phyloP scores from a whole-genome alignment of 2,329 filamentous ascomycete species.

The Calonectria crousiana region DNA sequence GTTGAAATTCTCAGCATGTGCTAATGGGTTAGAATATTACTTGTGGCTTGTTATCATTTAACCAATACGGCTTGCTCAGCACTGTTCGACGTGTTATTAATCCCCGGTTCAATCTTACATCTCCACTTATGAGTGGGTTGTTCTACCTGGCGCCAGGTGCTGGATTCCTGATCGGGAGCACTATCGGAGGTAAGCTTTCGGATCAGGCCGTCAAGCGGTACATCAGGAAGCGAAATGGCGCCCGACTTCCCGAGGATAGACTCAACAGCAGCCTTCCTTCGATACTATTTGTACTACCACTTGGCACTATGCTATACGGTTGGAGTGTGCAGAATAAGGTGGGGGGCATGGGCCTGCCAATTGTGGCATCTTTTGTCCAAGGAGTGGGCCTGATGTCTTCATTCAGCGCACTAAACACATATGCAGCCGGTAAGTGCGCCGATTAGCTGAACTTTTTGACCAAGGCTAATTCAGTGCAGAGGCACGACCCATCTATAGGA shows the following conservation, averaged over 20 bases:
- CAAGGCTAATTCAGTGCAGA: slow-evolving; percentile 27
- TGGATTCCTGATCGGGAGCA: slow-evolving; percentile 74
- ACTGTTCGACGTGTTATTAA: slow-evolving; percentile 77
- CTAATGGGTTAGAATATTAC: slow-evolving; percentile 37
- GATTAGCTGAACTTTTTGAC: fast-evolving
- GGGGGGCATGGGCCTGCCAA: slow-evolving; percentile 50
- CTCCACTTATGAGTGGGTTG: slow-evolving; percentile 72
- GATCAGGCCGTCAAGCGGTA: slow-evolving; percentile 55
- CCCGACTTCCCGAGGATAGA: slow-evolving; percentile 48
- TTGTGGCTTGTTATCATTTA: slow-evolving; percentile 41
- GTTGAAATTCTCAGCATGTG: fast-evolving
- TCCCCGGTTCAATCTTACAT: slow-evolving; percentile 74
- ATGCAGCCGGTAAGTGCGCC: slow-evolving; percentile 49
- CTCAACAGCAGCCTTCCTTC: slow-evolving; percentile 47
- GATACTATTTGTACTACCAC: slow-evolving; percentile 48
- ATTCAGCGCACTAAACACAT: slow-evolving; percentile 55
- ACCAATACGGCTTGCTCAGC: slow-evolving; percentile 67
- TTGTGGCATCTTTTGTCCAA: slow-evolving; percentile 48
- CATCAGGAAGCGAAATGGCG: slow-evolving; percentile 51
- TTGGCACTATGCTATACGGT: slow-evolving; percentile 49
- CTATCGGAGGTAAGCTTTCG: slow-evolving; percentile 69
- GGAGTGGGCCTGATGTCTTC: slow-evolving; percentile 52
- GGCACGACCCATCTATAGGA: slow-evolving; percentile 37
- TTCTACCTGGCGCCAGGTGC: slow-evolving; percentile 78
- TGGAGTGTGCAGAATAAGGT: slow-evolving; percentile 51